Evolutionary conservation across 129 eudicot species (phyloP).

Genomic region (Saposhnikovia divaricata): DNA sequence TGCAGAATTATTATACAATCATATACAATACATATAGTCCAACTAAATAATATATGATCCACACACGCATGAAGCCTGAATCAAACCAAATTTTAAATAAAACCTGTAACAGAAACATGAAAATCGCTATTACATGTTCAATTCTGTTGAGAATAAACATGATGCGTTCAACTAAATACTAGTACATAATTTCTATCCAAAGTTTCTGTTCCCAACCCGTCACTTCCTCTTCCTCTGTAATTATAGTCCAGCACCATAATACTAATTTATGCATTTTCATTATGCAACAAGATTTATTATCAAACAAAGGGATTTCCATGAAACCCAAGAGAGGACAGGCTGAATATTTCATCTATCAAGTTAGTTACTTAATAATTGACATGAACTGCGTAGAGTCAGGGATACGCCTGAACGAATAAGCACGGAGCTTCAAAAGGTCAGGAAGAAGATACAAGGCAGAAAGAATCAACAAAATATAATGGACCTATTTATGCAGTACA

Average conservation of each 20-base stretch:
- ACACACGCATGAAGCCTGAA: neutral
- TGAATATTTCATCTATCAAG: neutral
- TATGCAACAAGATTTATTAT: neutral
- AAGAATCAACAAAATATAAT: neutral
- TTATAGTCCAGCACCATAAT: neutral
- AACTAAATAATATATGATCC: neutral
- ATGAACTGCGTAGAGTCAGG: neutral
- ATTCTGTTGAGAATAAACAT: neutral
- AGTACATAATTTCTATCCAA: neutral
- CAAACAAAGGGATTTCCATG: neutral
- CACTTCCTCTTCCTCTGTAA: neutral
- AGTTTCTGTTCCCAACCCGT: neutral
- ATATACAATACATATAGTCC: neutral
- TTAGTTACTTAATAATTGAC: neutral
- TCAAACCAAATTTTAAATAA: neutral
- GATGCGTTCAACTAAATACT: neutral
- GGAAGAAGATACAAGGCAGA: neutral
- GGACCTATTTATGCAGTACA: neutral
- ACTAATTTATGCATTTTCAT: neutral
- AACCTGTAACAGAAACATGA: neutral
- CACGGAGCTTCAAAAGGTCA: neutral
- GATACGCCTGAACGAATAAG: neutral
- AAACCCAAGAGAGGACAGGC: neutral
- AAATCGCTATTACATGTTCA: neutral
- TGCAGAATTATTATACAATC: neutral